Evolutionary conservation across 371 early-diverging fungal genomes (phyloP), one percentile per base, ranked within the genome.

Genomic region (Rhizopus sp.): DNA sequence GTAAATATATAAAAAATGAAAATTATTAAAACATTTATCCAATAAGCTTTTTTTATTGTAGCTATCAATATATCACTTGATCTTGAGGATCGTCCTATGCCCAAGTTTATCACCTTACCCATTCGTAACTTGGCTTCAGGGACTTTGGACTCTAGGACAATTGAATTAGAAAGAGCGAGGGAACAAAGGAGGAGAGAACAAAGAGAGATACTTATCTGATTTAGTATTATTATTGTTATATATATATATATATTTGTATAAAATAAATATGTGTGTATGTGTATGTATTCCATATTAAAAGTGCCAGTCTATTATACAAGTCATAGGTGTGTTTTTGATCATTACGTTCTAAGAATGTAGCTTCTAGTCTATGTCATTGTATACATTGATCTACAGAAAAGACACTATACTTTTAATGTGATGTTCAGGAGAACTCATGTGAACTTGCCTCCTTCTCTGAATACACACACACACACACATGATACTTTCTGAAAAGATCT

Each of bases 61-160:
- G 72, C 76, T 7, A 78, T 76, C 51, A 76, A 78, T 40, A 75
- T 78, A 10, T 75, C 75, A 29, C 60, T 72, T 12, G 75, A 73
- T 45, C 55, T 78, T 13, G 79, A 78, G 35, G 45, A 60, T 37
- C 64, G 79, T 12, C 73, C 73, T 7, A 78, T 78, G 79, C 79
- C 79, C 29, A 73, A 73, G 33, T 78, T 78, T 46, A 66, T 78
- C 30, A 75, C 79, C 7, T 51, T 78, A 32, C 73, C 76, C 13
- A 55, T 59, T 10, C 70, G 77, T 29, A 60, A 51, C 29, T 38
- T 55, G 39, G 31, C 53, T 49, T 44, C 64, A 32, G 41, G 55
- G 35, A 17, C 49, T 16, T 23, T 49, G 32, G 52, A 63, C 66
- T 44, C 73, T 7, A 58, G 73, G 38, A 42, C 63, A 0, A 55